A percentile compares a stretch with the other conserved stretches of the same genome.
Evolutionary conservation across 73 alveolate genomes (phyloP).

Genomic region (Paramecium pentaurelia): DNA sequence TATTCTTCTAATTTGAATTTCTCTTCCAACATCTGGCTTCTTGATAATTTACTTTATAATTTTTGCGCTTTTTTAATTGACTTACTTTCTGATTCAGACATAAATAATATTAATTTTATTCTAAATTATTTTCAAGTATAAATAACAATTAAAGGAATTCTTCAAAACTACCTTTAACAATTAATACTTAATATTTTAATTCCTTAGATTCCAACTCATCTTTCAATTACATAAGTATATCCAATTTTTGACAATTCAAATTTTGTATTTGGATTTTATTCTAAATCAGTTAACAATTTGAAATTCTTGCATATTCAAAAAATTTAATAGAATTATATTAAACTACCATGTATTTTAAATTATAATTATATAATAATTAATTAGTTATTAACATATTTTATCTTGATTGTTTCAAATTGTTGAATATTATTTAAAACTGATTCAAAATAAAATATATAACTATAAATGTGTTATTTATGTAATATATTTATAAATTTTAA

Average conservation of each 20-base stretch:
- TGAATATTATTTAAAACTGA: too few species aligned
- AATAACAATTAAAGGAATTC: background rate
- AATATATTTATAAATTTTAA: too few species aligned
- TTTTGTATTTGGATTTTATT: too few species aligned
- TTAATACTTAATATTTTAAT: too few species aligned
- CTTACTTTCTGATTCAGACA: conserved; percentile 57
- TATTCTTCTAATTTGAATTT: conserved; percentile 46
- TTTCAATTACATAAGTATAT: too few species aligned
- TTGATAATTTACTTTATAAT: conserved; percentile 20
- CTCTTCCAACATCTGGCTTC: background rate
- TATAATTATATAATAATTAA: background rate
- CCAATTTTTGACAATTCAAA: too few species aligned
- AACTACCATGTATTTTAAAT: background rate
- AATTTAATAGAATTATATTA: background rate
- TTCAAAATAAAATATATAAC: too few species aligned
- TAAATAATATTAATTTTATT: background rate
- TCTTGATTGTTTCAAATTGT: background rate
- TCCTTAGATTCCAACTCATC: too few species aligned
- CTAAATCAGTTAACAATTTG: background rate
- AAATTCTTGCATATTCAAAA: background rate
- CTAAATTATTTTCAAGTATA: background rate
- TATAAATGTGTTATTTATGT: background rate
- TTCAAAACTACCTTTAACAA: background rate
- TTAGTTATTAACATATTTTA: background rate
- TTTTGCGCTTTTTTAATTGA: conserved; percentile 43